Evolutionary conservation across 306 rosid genomes (phyloP).

Genomic region (Lathyrus oleraceus): DNA sequence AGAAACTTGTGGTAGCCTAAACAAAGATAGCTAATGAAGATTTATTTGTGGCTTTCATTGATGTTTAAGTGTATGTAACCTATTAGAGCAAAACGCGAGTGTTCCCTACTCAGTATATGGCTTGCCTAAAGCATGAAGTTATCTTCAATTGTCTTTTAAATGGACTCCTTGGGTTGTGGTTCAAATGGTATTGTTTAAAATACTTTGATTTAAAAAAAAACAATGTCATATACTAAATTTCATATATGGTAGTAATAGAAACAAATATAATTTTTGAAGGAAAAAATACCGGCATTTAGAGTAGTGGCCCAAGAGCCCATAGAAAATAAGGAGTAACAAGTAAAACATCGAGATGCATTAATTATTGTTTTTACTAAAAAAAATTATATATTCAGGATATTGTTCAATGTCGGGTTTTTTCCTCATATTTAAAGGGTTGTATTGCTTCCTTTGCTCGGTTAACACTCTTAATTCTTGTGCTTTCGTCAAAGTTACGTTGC

Average conservation of each 20-base stretch:
- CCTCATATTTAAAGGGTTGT: background rate
- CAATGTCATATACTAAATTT: background rate
- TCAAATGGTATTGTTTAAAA: background rate
- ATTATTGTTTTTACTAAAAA: background rate
- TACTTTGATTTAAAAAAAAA: background rate
- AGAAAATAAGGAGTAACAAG: background rate
- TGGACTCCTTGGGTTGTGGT: background rate
- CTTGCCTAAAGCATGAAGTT: background rate
- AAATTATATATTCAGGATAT: background rate
- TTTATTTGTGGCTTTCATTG: background rate
- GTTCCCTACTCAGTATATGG: background rate
- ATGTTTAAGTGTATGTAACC: background rate
- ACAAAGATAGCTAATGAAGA: background rate
- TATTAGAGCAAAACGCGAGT: background rate
- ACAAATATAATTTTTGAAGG: background rate
- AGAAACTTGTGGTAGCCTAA: background rate
- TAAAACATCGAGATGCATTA: conserved; percentile 8
- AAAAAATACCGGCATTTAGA: background rate
- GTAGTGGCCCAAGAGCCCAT: background rate
- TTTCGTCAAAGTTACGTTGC: background rate
- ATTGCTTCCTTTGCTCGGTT: background rate
- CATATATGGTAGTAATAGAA: background rate
- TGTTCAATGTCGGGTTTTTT: background rate
- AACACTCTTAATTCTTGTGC: background rate
- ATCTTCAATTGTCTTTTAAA: background rate